Percentiles rank a stretch among this genome's conserved stretches.
These are phyloP conservation scores for Eucalyptus victrix DNA, from an alignment of 345 rosid species.

Conservation along the genomic window DNA sequence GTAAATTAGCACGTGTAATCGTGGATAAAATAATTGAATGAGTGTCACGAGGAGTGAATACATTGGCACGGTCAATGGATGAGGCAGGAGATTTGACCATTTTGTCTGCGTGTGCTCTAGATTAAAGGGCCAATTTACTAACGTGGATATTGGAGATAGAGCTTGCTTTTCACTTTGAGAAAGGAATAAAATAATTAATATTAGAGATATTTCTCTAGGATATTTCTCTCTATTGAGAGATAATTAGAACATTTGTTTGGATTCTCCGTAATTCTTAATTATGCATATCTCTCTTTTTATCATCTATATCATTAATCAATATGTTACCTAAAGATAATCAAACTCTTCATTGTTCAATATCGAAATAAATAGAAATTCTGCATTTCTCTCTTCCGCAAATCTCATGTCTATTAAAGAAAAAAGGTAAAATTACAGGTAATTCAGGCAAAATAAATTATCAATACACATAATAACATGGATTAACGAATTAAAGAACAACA, in stretches of 20 bases:
- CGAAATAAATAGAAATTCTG: fast-evolving
- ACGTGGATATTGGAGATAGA: neutral
- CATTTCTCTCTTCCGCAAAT: neutral
- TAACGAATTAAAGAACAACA: neutral
- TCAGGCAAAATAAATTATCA: neutral
- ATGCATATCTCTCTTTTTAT: fast-evolving
- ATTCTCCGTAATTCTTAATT: neutral
- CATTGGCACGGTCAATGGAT: neutral
- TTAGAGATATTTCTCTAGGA: neutral
- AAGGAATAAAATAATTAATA: neutral
- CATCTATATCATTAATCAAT: neutral
- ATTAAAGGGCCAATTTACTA: neutral
- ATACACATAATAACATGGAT: neutral
- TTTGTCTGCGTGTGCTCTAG: neutral
- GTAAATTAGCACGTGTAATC: neutral
- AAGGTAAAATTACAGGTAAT: neutral
- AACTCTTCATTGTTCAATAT: neutral
- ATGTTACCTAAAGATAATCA: neutral
- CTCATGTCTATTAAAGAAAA: neutral
- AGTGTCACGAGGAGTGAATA: neutral
- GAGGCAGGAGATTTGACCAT: neutral
- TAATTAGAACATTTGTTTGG: neutral
- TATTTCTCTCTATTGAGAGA: neutral
- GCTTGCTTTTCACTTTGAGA: neutral
- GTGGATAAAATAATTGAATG: neutral